Evolutionary conservation across 1,139 yeast genomes (phyloP).

Genomic region (Sugiyamaella novakii): DNA sequence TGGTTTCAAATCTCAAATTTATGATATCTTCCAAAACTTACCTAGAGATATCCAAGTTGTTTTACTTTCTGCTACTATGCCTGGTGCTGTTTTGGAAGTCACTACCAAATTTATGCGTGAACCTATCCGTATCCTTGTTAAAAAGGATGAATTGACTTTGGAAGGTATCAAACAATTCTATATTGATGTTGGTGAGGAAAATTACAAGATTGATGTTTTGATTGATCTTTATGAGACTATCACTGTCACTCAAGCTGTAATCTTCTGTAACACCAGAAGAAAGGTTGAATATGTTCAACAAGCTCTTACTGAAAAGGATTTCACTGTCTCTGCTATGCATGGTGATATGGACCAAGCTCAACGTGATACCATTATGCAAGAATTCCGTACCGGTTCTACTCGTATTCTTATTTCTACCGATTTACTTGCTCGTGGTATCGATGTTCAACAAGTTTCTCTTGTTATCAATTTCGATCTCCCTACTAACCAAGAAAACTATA

Average conservation of each 20-base stretch:
- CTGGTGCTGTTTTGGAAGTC: constrained; percentile 93
- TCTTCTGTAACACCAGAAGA: constrained; percentile 98
- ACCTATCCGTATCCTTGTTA: constrained; percentile 95
- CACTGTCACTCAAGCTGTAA: constrained; percentile 98
- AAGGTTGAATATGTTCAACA: constrained; percentile 95
- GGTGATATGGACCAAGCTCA: constrained; percentile 96
- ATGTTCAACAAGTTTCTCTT: constrained; percentile 97
- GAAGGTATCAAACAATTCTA: constrained; percentile 98
- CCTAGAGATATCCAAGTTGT: constrained; percentile 97
- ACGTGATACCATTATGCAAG: constrained; percentile 98
- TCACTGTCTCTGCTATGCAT: constrained; percentile 97
- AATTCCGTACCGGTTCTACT: constrained; percentile 97
- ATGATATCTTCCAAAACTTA: constrained; percentile 91
- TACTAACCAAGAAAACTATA: constrained; percentile 95
- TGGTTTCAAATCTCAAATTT: constrained; percentile 97
- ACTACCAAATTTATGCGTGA: constrained; percentile 96
- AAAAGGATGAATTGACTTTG: constrained; percentile 96
- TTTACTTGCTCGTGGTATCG: constrained; percentile 99
- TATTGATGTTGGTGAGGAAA: constrained; percentile 92
- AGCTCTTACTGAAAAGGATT: constrained; percentile 80
- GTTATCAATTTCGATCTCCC: constrained; percentile 98
- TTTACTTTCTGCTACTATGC: constrained; percentile 96
- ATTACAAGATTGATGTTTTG: constrained; percentile 91
- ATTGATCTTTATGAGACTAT: constrained; percentile 96
- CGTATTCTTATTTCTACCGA: constrained; percentile 97